Conservation (phyloP, 805 yeast genomes). For the Saccharomycopsis fodiens region DNA sequence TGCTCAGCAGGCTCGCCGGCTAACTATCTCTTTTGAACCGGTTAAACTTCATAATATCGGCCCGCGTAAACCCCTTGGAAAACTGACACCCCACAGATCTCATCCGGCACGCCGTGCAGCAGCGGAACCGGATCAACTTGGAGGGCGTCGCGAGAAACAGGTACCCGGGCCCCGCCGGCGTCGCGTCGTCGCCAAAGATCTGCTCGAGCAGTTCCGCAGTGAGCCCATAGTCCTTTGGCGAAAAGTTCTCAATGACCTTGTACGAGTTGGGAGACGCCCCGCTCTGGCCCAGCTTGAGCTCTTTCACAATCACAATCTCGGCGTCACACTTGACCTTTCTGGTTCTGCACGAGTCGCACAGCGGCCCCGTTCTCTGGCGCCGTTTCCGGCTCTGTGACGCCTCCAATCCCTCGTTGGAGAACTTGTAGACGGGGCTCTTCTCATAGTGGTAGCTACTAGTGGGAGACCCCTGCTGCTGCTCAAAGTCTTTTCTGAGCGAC, state of each 20-base stretch:
- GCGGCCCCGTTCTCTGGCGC: slow-evolving; percentile 65
- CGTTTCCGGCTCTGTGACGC: slow-evolving; percentile 20
- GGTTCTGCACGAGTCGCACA: slow-evolving; percentile 63
- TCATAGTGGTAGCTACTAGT: background rate
- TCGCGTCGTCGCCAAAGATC: background rate
- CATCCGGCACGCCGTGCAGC: slow-evolving; percentile 48
- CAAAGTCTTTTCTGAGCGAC: background rate
- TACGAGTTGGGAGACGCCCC: slow-evolving; percentile 16
- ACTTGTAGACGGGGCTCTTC: background rate
- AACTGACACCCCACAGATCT: slow-evolving; percentile 43
- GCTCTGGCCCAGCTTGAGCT: slow-evolving; percentile 5
- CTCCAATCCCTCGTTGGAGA: background rate
- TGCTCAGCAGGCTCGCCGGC: too few species aligned
- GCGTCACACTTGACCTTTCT: slow-evolving; percentile 74
- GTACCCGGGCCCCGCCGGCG: background rate
- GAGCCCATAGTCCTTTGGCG: slow-evolving; percentile 11
- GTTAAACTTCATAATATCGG: slow-evolving; percentile 41
- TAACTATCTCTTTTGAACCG: slow-evolving; percentile 25
- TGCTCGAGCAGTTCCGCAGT: slow-evolving; percentile 4
- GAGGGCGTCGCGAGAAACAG: slow-evolving; percentile 25
- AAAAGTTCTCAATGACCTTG: slow-evolving; percentile 5
- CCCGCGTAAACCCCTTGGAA: slow-evolving; percentile 60
- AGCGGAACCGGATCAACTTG: slow-evolving; percentile 39
- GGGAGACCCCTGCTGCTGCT: background rate
- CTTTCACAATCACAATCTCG: slow-evolving; percentile 27